phyloP scores from a whole-genome alignment of 2,329 filamentous ascomycete genomes.

The Alternaria brassicicola region DNA sequence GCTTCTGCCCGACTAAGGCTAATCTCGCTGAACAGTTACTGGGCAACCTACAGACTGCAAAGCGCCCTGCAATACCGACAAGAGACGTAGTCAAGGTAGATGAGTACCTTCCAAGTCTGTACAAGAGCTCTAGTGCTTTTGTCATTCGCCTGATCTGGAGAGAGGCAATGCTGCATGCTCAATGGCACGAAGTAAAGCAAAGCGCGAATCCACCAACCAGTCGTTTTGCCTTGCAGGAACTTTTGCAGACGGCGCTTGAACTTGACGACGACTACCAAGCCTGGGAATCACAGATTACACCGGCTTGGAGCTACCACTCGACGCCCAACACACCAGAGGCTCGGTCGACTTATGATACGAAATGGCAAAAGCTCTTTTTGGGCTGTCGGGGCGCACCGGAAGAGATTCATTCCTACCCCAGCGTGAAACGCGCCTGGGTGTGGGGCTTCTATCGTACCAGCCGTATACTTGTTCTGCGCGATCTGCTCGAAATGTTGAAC shows the following conservation, averaged over 20 bases:
- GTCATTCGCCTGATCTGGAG: slow-evolving; percentile 35
- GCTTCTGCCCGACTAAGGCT: slow-evolving; percentile 7
- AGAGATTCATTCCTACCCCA: slow-evolving; percentile 35
- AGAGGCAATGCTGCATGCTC: slow-evolving; percentile 32
- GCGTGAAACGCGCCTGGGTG: slow-evolving; percentile 32
- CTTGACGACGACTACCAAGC: slow-evolving; percentile 34
- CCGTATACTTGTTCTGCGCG: slow-evolving; percentile 36
- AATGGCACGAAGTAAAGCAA: slow-evolving; percentile 37
- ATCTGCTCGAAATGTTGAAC: slow-evolving; percentile 39
- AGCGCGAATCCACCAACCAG: slow-evolving; percentile 20
- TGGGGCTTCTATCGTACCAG: slow-evolving; percentile 42
- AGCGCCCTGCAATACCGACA: slow-evolving; percentile 29
- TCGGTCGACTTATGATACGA: slow-evolving; percentile 25
- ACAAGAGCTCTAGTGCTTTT: slow-evolving; percentile 26
- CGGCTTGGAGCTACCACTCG: slow-evolving; percentile 27
- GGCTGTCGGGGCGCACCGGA: slow-evolving; percentile 30
- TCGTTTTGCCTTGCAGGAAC: slow-evolving; percentile 26
- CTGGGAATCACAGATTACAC: slow-evolving; percentile 32
- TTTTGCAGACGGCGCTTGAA: slow-evolving; percentile 32
- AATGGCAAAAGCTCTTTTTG: slow-evolving; percentile 34
- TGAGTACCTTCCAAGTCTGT: slow-evolving; percentile 23
- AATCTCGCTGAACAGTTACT: slow-evolving; percentile 32
- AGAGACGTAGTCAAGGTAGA: slow-evolving; percentile 21
- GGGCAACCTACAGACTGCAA: slow-evolving; percentile 34
- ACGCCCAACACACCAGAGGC: slow-evolving; percentile 31